These are phyloP conservation scores for Solanum peruvianum DNA, from an alignment of 257 asterid genomes.

Conservation along the genomic window DNA sequence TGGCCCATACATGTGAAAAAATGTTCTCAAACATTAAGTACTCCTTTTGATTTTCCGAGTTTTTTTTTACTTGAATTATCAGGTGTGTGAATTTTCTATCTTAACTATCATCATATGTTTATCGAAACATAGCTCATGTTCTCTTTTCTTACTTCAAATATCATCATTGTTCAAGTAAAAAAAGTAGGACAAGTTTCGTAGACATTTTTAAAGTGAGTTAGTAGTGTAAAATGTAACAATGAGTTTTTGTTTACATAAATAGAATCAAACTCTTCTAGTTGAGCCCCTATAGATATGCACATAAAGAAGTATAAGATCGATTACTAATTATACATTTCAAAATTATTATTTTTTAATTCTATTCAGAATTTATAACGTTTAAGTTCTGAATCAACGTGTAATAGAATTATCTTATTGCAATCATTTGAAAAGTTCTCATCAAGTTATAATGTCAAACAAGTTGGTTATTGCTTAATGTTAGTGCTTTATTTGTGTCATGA, in stretches of 20 bases:
- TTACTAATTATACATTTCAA: not conserved
- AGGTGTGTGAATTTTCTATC: not conserved
- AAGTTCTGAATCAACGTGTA: not conserved
- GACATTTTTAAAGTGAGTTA: too few relatives aligned
- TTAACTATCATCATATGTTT: not conserved
- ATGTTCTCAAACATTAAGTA: not conserved
- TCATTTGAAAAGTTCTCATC: conserved; percentile 1
- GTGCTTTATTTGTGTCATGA: not conserved
- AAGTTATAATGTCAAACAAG: not conserved
- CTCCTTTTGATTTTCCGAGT: not conserved
- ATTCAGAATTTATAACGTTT: not conserved
- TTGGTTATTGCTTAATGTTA: not conserved
- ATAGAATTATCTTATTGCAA: not conserved
- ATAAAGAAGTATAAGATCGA: not conserved
- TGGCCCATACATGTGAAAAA: conserved; percentile 10
- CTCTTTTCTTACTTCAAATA: too few relatives aligned
- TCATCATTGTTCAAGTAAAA: too few relatives aligned
- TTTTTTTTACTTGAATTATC: too few relatives aligned
- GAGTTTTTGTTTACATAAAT: not conserved
- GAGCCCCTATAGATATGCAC: not conserved
- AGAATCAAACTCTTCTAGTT: not conserved
- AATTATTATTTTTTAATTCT: not conserved
- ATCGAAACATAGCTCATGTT: not conserved
- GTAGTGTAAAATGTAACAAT: too few relatives aligned
- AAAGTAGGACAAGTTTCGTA: too few relatives aligned